Base-by-base conservation (phyloP, 306 rosid genomes). In the Cajanus cajan region DNA sequence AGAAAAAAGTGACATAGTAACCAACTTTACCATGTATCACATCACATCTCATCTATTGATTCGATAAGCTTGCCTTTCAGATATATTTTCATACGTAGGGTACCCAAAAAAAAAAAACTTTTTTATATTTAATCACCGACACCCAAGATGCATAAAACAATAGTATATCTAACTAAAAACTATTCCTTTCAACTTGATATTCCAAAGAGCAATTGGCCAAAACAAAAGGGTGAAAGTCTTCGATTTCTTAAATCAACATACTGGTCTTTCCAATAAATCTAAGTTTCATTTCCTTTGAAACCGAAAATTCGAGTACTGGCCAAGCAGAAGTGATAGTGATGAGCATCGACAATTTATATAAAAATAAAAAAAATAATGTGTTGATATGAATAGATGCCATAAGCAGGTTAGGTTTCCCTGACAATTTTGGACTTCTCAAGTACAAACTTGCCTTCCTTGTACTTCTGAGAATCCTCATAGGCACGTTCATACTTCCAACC, bases 401-500 rank as follows among this genome's bases (percentile, higher is more conserved):
- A 28, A 28, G 31, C 31, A 28, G 3, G 31, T 28, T 28, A 85
- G 19, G 21, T 74, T 77, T 77, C 78, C 68, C 59, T 66, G 7
- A 73, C 85, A 28, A 85, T 54, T 62, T 82, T 82, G 33, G 88
- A 70, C 61, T 82, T 85, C 39, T 85, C 83, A 61, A 85, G 86
- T n/a, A 85, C 79, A 77, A 21, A 78, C 11, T 85, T 85, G 4
- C 88, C 88, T 68, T 82, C 83, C 54, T 85, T 85, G 36, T 85
- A 85, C 81, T 73, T 85, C 70, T 85, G 90, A 6, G 86, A 15
- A 50, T 79, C 85, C 68, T 84, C 88, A 78, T 80, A 90, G 39
- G 93, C 93, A 39, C 74, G 57, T n/a, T 82, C 86, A 78, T 89
- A 90, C 73, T 87, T 92, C 93, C 95, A 92, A 22, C 95, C 93